phyloP scores from a whole-genome alignment of 2,329 filamentous ascomycete genomes.

The Cylindrodendrum hubeiense region DNA sequence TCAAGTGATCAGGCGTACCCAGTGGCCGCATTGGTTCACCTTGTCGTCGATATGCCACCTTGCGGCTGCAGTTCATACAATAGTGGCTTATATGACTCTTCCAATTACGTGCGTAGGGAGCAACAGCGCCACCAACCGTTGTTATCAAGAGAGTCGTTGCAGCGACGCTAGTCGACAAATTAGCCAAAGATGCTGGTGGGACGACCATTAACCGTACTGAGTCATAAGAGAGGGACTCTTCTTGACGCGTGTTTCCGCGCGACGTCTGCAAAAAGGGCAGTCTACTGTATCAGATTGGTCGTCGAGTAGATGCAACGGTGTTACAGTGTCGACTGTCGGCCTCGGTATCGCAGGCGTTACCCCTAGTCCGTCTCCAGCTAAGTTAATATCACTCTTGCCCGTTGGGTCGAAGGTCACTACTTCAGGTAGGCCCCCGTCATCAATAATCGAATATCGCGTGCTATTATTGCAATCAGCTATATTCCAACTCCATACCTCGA shows the following conservation, averaged over 20 bases:
- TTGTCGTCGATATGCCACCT: conserved; percentile 33
- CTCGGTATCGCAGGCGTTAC: too few species aligned
- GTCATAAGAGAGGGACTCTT: conserved; percentile 35
- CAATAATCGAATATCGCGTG: too few species aligned
- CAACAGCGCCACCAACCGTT: conserved; percentile 35
- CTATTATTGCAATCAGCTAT: too few species aligned
- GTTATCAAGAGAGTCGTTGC: conserved; percentile 37
- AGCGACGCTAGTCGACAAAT: conserved; percentile 18
- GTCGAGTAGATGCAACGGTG: conserved; percentile 35
- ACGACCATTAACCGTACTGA: conserved; percentile 27
- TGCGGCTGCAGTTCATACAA: conserved; percentile 39
- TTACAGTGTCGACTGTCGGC: conserved; percentile 26
- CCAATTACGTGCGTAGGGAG: conserved; percentile 38
- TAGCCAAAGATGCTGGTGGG: not conserved
- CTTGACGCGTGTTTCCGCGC: conserved; percentile 37
- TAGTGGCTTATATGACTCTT: conserved; percentile 34
- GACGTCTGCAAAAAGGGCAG: conserved; percentile 38
- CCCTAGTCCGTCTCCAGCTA: too few species aligned
- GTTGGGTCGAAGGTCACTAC: too few species aligned
- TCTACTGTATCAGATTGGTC: conserved; percentile 40
- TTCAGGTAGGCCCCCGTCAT: too few species aligned
- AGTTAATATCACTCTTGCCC: too few species aligned
- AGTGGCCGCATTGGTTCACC: conserved; percentile 26
- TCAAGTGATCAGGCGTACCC: conserved; percentile 39
- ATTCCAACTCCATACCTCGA: too few species aligned